These are phyloP conservation scores for Lithospermum erythrorhizon DNA, from an alignment of 257 asterid genomes.

Conservation along the genomic window DNA sequence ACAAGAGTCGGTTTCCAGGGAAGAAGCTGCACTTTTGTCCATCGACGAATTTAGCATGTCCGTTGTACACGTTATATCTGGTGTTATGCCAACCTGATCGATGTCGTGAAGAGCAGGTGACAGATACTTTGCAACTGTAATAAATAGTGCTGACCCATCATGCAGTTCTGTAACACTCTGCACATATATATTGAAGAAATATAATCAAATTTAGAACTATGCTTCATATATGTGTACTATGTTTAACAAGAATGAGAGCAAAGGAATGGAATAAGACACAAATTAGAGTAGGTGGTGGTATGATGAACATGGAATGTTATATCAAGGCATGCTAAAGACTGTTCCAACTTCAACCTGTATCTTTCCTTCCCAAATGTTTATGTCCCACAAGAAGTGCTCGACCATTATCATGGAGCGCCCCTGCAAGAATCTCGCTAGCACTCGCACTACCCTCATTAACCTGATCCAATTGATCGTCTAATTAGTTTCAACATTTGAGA, in stretches of 20 bases:
- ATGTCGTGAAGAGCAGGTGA: constrained; percentile 93
- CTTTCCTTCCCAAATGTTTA: constrained; percentile 85
- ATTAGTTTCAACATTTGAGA: constrained; percentile 1
- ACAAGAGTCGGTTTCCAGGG: constrained; percentile 74
- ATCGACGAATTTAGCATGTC: constrained; percentile 45
- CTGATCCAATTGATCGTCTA: constrained; percentile 20
- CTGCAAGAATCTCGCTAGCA: constrained; percentile 94
- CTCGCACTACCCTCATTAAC: constrained; percentile 97
- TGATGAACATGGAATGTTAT: too few species aligned
- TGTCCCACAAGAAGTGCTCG: constrained; percentile 82
- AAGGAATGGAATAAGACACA: too few species aligned
- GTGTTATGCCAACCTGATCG: constrained; percentile 82
- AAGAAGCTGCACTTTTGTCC: constrained; percentile 30
- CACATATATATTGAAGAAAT: constrained; percentile 4
- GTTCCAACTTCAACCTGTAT: constrained; percentile 55
- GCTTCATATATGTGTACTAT: too few species aligned
- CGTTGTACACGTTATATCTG: constrained; percentile 69
- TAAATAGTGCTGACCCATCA: constrained; percentile 87
- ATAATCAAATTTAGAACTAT: background rate
- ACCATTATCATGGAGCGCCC: constrained; percentile 93
- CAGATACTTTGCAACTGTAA: constrained; percentile 80
- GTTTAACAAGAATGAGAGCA: too few species aligned
- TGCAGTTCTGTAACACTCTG: constrained; percentile 87
- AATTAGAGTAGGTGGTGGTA: too few species aligned
- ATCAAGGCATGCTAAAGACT: background rate